Base-by-base conservation (phyloP, 129 eudicot species). In the Heracleum sosnowskyi region DNA sequence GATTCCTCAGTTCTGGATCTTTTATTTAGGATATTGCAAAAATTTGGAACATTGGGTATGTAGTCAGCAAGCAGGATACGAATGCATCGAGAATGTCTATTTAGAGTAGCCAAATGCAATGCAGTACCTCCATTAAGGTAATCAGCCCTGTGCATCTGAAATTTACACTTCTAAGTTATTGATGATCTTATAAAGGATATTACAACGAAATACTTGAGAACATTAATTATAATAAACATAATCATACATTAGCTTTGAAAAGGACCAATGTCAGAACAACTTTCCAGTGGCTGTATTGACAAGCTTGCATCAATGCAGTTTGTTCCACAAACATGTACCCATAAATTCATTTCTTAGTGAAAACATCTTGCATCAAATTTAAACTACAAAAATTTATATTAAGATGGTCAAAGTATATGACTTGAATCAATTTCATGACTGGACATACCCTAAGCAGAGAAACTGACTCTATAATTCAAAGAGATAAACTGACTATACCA, bases 251-350 rank as follows among this genome's bases (percentile, higher is more conserved):
- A 81, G 99, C 99, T 79, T 87, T 92, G 85, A 80, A 90, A 66
- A 96, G 96, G 74, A 96, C 82, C 40, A 96, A 86, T 46, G 95
- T 96, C 87, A 88, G 89, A 76, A 90, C 97, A 86, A 92, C 99
- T 84, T 96, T 97, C 99, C 99, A 96, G 68, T 90, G 97, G 81
- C 99, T 97, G 80, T 92, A 89, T 87, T 96, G 99, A 82, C 97
- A 92, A 71, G 97, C 97, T 90, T 96, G 99, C 99, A 96, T 96
- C 88, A 96, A 82, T 75, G 99, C 99, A 68, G 99, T 96, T 97
- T 96, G 91, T 72, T 76, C 81, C 85, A 31, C 13, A 31, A 60
- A 78, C 60, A 80, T 28, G 80, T 36, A 37, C 55, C 69, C 28
- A 66, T 11, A 22, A 72, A 49, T 77, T 77, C 44, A 35, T 29